Conservation (phyloP, 306 rosid species). For the Dryas alaskensis region DNA sequence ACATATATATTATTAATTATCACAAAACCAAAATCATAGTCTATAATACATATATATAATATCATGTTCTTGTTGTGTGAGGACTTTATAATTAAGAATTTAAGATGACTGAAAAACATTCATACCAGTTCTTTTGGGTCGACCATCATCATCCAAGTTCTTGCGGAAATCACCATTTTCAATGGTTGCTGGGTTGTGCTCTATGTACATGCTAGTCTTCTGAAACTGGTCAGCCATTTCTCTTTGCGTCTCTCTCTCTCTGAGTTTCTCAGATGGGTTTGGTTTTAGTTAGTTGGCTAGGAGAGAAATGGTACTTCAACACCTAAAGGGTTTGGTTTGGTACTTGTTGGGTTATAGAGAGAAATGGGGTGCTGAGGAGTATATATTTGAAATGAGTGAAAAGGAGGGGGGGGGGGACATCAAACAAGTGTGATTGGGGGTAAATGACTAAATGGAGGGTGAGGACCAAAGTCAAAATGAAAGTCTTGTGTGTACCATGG, state of each 20-base stretch:
- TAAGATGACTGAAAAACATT: background rate
- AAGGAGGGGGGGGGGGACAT: conserved; percentile 7
- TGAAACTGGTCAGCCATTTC: conserved; percentile 41
- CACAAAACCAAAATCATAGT: background rate
- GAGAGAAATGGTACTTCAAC: background rate
- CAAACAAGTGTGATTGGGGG: conserved; percentile 14
- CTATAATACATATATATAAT: background rate
- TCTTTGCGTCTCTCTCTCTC: background rate
- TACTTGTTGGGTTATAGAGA: background rate
- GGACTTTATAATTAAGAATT: no score
- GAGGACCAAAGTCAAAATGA: conserved; percentile 38
- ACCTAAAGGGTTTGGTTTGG: background rate
- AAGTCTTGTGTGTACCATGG: background rate
- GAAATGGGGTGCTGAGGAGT: background rate
- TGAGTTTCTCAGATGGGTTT: background rate
- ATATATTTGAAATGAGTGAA: conserved; percentile 26
- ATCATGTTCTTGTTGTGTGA: background rate
- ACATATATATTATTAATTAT: background rate
- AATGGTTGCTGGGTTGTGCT: conserved; percentile 46
- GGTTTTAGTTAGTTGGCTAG: background rate
- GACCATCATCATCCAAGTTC: conserved; percentile 84
- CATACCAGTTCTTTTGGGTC: conserved; percentile 69
- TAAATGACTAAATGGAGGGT: conserved; percentile 13
- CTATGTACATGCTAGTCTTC: conserved; percentile 62
- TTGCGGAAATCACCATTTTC: conserved; percentile 38